phyloP scores from a whole-genome alignment of 768 basidiomycete genomes.

The Leccinellum luteum region DNA sequence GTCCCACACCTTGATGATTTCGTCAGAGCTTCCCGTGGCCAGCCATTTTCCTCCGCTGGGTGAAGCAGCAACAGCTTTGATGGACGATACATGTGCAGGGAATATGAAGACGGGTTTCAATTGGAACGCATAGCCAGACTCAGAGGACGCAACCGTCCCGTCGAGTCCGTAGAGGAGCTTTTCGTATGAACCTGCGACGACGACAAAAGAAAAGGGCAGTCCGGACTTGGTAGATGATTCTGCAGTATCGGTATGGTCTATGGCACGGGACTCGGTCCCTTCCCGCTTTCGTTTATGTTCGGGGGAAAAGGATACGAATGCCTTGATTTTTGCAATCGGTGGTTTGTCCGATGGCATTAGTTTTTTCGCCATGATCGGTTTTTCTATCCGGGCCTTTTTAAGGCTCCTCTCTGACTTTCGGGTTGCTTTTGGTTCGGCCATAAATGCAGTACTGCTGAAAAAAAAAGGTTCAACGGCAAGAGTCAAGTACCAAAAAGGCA shows the following conservation, averaged over 20 bases:
- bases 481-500: neutral
- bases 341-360: neutral
- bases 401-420: conserved; percentile 19
- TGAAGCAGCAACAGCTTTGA: conserved; percentile 87
- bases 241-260: neutral
- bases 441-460: no score
- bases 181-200: conserved; percentile 94
- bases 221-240: conserved; percentile 3
- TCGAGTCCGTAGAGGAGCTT: conserved; percentile 91
- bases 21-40: conserved; percentile 93
- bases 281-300: conserved; percentile 31
- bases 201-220: conserved; percentile 68
- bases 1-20: conserved; percentile 97
- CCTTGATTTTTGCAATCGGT: neutral
- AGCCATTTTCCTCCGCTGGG: conserved; percentile 94
- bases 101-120: conserved; percentile 91
- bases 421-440: conserved; percentile 19
- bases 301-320: conserved; percentile 10
- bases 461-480: no score
- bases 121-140: conserved; percentile 33
- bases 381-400: conserved; percentile 27
- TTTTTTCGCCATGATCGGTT: conserved; percentile 4
- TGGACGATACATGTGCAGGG: conserved; percentile 92
- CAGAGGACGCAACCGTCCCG: conserved; percentile 45
- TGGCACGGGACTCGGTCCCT: neutral